Percentiles rank a stretch among this genome's conserved stretches.
Conservation (phyloP, 768 basidiomycete species). For the Clitopilus passeckerianus region DNA sequence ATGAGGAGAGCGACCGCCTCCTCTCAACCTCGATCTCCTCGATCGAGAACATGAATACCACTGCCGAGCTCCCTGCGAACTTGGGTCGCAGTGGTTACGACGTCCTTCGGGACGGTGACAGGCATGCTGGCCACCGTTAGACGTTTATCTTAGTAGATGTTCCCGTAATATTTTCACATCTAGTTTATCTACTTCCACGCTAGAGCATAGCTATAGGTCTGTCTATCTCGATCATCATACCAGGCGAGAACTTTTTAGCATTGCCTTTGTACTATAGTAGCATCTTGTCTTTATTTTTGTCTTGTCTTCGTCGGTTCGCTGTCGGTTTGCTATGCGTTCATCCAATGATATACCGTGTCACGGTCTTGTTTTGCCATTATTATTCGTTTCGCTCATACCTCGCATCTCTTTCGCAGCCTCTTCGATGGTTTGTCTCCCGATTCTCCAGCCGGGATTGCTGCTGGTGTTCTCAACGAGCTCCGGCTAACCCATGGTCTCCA, state of each 20-base stretch:
- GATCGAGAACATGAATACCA: slow-evolving; percentile 56
- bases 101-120: slow-evolving; percentile 57
- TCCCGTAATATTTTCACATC: background rate
- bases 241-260: background rate
- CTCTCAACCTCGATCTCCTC: slow-evolving; percentile 25
- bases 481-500: too few species aligned
- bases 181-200: background rate
- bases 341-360: slow-evolving; percentile 26
- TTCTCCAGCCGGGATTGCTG: too few species aligned
- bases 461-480: too few species aligned
- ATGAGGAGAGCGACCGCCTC: slow-evolving; percentile 55
- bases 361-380: background rate
- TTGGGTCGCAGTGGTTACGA: slow-evolving; percentile 83
- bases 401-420: background rate
- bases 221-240: background rate
- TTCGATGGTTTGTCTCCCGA: background rate
- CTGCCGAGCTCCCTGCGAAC: slow-evolving; percentile 76
- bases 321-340: background rate
- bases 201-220: background rate
- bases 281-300: background rate
- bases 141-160: slow-evolving; percentile 5
- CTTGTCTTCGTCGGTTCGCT: background rate
- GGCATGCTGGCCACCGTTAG: slow-evolving; percentile 17
- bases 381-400: background rate
- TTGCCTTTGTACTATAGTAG: background rate